A percentile compares a stretch with the other conserved stretches of the same genome.
These are phyloP conservation scores for Pleurotus sapidus DNA, from an alignment of 768 basidiomycete genomes.

Conservation along the genomic window DNA sequence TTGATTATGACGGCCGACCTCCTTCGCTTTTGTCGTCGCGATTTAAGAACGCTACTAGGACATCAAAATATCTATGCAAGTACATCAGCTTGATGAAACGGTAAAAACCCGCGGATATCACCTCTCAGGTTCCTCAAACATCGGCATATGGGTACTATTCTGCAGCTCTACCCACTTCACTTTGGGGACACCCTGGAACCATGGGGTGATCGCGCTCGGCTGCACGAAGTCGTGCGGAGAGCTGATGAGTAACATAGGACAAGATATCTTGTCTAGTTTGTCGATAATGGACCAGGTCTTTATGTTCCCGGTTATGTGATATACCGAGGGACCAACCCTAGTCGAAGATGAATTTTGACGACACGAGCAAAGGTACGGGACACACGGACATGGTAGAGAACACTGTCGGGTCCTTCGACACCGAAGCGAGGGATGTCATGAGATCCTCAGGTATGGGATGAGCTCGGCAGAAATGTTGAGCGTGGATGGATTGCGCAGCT, in stretches of 20 bases:
- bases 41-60: neutral
- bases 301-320: slow-evolving; percentile 23
- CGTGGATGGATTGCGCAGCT: slow-evolving; percentile 23
- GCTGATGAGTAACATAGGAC: slow-evolving; percentile 19
- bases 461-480: slow-evolving; percentile 30
- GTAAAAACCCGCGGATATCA: neutral
- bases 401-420: slow-evolving; percentile 28
- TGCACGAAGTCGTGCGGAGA: slow-evolving; percentile 20
- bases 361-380: too few relatives aligned
- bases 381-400: slow-evolving; percentile 28
- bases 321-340: slow-evolving; percentile 35
- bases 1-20: too few relatives aligned
- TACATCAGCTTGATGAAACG: too few relatives aligned
- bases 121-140: slow-evolving; percentile 21
- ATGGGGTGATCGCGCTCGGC: slow-evolving; percentile 15
- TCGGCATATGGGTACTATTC: slow-evolving; percentile 22
- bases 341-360: neutral
- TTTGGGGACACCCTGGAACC: slow-evolving; percentile 24
- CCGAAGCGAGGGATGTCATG: slow-evolving; percentile 16
- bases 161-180: slow-evolving; percentile 32
- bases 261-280: slow-evolving; percentile 17
- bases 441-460: slow-evolving; percentile 32
- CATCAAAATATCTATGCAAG: neutral
- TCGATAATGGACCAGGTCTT: slow-evolving; percentile 19
- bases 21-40: neutral